These are phyloP conservation scores for Onygena corvina DNA, from an alignment of 2,329 filamentous ascomycete species.

Conservation along the genomic window DNA sequence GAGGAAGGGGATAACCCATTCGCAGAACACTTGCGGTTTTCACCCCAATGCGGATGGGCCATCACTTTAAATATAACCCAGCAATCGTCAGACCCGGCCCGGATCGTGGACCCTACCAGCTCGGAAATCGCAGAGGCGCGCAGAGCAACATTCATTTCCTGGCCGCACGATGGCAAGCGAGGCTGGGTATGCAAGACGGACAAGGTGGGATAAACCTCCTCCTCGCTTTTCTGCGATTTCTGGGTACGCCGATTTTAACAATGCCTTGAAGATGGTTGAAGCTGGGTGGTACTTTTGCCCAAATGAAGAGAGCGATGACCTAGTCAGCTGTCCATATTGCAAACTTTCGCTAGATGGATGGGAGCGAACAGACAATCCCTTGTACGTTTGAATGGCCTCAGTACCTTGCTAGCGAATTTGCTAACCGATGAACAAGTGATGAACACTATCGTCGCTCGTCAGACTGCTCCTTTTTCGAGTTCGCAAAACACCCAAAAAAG, in stretches of 20 bases:
- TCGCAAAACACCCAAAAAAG: conserved; percentile 48
- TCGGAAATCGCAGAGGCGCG: conserved; percentile 63
- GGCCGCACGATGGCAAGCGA: conserved; percentile 72
- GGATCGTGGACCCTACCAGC: conserved; percentile 60
- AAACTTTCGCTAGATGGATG: conserved; percentile 81
- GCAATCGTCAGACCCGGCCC: conserved; percentile 33
- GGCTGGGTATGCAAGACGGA: conserved; percentile 83
- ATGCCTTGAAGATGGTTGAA: conserved; percentile 56
- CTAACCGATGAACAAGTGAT: conserved; percentile 42
- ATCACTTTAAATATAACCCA: conserved; percentile 52
- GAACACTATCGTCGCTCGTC: conserved; percentile 74
- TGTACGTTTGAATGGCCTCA: conserved; percentile 42
- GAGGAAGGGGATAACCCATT: conserved; percentile 74
- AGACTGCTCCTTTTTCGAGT: conserved; percentile 68
- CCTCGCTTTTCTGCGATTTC: conserved; percentile 10
- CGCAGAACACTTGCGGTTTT: conserved; percentile 73
- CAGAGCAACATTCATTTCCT: conserved; percentile 66
- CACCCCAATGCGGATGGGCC: conserved; percentile 76
- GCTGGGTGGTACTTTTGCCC: conserved; percentile 93
- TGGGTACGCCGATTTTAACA: conserved; percentile 1
- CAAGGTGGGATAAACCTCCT: conserved; percentile 45
- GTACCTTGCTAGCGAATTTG: conserved; percentile 11
- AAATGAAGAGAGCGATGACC: conserved; percentile 68
- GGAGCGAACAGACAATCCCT: conserved; percentile 84
- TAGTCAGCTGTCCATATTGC: conserved; percentile 86